phyloP scores from a whole-genome alignment of 2,329 filamentous ascomycete species.

The Amauroascus niger region DNA sequence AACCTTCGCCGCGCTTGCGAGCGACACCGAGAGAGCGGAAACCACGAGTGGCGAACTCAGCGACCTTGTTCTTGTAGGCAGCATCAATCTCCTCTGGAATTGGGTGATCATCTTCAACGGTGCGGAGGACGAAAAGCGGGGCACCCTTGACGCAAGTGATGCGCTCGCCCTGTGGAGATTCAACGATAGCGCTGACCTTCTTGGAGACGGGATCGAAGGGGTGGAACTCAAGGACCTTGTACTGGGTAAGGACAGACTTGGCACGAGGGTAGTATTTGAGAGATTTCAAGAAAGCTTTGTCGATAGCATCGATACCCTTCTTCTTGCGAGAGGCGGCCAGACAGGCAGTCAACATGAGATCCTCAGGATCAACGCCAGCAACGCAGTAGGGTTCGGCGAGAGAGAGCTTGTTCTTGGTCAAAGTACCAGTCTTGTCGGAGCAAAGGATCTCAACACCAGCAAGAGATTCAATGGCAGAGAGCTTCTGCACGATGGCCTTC shows the following conservation, averaged over 20 bases:
- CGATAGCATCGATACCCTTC: conserved; percentile 90
- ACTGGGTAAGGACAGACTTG: conserved; percentile 70
- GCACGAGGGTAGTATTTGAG: conserved; percentile 73
- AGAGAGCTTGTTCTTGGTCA: conserved; percentile 91
- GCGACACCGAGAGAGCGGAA: conserved; percentile 91
- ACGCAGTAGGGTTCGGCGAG: conserved; percentile 77
- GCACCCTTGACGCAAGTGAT: conserved; percentile 88
- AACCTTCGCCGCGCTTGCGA: conserved; percentile 69
- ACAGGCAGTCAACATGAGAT: conserved; percentile 87
- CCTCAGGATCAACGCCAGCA: conserved; percentile 69
- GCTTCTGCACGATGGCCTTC: conserved; percentile 87
- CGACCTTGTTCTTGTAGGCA: conserved; percentile 86
- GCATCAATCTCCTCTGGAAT: conserved; percentile 67
- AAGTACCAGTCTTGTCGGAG: conserved; percentile 87
- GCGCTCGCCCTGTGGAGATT: conserved; percentile 71
- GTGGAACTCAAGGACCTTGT: conserved; percentile 73
- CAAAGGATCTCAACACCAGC: conserved; percentile 90
- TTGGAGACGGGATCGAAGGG: conserved; percentile 91
- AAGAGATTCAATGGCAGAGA: conserved; percentile 82
- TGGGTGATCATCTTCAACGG: conserved; percentile 73
- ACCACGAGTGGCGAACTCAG: conserved; percentile 83
- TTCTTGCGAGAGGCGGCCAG: conserved; percentile 85
- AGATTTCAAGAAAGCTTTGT: conserved; percentile 87
- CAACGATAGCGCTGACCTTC: conserved; percentile 76
- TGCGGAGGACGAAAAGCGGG: conserved; percentile 76